Evolutionary conservation across 2,329 filamentous ascomycete species (phyloP).

Genomic region (Tolypocladium album): DNA sequence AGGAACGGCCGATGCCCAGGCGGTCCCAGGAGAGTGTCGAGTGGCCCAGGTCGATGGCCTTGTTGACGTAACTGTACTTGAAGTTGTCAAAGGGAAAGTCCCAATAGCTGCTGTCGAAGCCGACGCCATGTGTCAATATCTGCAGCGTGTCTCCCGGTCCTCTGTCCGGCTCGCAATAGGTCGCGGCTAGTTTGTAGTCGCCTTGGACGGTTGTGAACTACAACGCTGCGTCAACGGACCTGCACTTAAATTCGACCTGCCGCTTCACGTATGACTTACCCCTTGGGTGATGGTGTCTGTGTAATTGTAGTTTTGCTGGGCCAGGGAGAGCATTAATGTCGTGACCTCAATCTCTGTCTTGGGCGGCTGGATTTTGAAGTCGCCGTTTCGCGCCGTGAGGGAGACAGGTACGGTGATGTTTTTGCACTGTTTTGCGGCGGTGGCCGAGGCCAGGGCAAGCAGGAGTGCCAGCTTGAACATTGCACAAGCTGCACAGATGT

Average conservation of each 20-base stretch:
- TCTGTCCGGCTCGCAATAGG: constrained; percentile 47
- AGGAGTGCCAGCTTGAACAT: constrained; percentile 13
- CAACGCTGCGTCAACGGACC: neutral
- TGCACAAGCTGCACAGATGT: too few species aligned
- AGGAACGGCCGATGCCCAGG: constrained; percentile 47
- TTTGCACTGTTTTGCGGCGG: constrained; percentile 25
- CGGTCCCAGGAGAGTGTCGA: constrained; percentile 52
- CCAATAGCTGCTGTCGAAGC: constrained; percentile 45
- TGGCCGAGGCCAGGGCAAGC: constrained; percentile 13
- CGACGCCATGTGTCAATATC: constrained; percentile 30
- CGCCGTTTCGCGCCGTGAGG: constrained; percentile 40
- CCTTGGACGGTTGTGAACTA: constrained; percentile 39
- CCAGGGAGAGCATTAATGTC: constrained; percentile 40
- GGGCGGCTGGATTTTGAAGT: constrained; percentile 39
- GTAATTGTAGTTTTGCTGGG: constrained; percentile 38
- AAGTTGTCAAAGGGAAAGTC: constrained; percentile 44
- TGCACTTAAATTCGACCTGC: neutral
- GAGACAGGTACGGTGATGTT: constrained; percentile 46
- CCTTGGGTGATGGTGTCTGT: constrained; percentile 31
- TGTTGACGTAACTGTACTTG: constrained; percentile 52
- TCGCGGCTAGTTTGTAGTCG: constrained; percentile 46
- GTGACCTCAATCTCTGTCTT: constrained; percentile 45
- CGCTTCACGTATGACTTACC: constrained; percentile 16
- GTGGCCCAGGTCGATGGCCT: constrained; percentile 44
- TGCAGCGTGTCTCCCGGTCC: constrained; percentile 26